phyloP scores from a whole-genome alignment of 2,329 filamentous ascomycete genomes.

The Colletotrichum acutatum region DNA sequence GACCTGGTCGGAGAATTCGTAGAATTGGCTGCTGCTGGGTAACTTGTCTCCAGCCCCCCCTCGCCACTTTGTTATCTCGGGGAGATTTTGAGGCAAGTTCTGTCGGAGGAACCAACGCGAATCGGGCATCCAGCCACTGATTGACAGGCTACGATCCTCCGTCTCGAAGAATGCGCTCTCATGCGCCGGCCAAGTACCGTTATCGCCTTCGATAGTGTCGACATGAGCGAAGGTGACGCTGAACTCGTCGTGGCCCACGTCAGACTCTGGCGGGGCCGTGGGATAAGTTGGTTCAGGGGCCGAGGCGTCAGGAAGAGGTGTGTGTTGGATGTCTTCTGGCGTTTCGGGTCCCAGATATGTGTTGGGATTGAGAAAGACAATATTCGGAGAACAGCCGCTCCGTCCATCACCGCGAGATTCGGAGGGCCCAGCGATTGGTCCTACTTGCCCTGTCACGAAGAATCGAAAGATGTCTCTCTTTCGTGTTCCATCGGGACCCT shows the following conservation, averaged over 20 bases:
- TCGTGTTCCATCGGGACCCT: slow-evolving; percentile 18
- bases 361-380: slow-evolving; percentile 54
- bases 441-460: slow-evolving; percentile 17
- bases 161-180: slow-evolving; percentile 48
- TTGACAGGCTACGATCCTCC: slow-evolving; percentile 51
- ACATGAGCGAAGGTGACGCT: slow-evolving; percentile 26
- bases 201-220: slow-evolving; percentile 39
- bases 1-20: slow-evolving; percentile 45
- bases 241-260: neutral
- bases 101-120: slow-evolving; percentile 47
- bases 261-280: neutral
- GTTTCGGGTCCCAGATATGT: slow-evolving; percentile 48
- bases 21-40: slow-evolving; percentile 34
- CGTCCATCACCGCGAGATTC: neutral
- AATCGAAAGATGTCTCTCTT: slow-evolving; percentile 30
- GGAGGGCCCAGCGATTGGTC: neutral
- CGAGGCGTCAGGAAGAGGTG: neutral
- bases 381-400: neutral
- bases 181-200: slow-evolving; percentile 47
- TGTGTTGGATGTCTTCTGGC: slow-evolving; percentile 16
- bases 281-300: slow-evolving; percentile 16
- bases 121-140: slow-evolving; percentile 57
- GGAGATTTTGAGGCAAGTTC: slow-evolving; percentile 44
- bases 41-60: slow-evolving; percentile 1
- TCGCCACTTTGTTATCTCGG: slow-evolving; percentile 46